These are phyloP conservation scores for Saccharomyces hybrid DNA, from an alignment of 1,139 yeast genomes.

Conservation along the genomic window DNA sequence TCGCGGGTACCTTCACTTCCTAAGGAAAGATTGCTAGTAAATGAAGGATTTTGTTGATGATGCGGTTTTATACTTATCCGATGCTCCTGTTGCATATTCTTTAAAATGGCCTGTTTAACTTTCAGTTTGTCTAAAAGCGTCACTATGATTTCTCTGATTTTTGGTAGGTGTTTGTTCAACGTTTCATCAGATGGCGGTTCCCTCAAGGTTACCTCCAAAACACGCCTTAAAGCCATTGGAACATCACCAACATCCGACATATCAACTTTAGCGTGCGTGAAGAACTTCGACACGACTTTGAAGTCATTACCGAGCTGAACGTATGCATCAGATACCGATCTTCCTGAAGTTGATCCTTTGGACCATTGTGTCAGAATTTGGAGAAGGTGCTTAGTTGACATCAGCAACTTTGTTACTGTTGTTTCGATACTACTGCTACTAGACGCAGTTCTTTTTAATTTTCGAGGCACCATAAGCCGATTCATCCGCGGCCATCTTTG, in stretches of 20 bases:
- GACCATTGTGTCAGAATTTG: conserved; percentile 93
- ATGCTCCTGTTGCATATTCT: conserved; percentile 26
- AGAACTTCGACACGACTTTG: conserved; percentile 74
- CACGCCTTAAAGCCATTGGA: conserved; percentile 61
- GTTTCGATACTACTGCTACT: conserved; percentile 60
- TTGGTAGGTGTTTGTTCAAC: conserved; percentile 73
- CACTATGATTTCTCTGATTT: conserved; percentile 80
- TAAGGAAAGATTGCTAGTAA: conserved; percentile 4
- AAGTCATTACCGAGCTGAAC: conserved; percentile 92
- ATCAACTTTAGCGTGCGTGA: conserved; percentile 59
- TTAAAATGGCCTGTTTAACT: conserved; percentile 56
- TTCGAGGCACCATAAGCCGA: neutral
- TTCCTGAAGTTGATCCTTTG: conserved; percentile 64
- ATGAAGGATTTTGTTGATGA: conserved; percentile 10
- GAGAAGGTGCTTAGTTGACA: conserved; percentile 80
- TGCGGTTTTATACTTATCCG: conserved; percentile 5
- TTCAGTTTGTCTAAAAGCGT: conserved; percentile 73
- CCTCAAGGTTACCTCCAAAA: conserved; percentile 79
- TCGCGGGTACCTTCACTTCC: conserved; percentile 1
- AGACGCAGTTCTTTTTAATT: conserved; percentile 6
- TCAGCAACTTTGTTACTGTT: conserved; percentile 72
- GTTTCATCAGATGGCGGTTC: conserved; percentile 82
- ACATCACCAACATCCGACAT: conserved; percentile 70
- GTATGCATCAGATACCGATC: conserved; percentile 82
- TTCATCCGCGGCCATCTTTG: neutral